Conservation (phyloP, 495 filamentous ascomycete genomes). For the Penicillium daleae region DNA sequence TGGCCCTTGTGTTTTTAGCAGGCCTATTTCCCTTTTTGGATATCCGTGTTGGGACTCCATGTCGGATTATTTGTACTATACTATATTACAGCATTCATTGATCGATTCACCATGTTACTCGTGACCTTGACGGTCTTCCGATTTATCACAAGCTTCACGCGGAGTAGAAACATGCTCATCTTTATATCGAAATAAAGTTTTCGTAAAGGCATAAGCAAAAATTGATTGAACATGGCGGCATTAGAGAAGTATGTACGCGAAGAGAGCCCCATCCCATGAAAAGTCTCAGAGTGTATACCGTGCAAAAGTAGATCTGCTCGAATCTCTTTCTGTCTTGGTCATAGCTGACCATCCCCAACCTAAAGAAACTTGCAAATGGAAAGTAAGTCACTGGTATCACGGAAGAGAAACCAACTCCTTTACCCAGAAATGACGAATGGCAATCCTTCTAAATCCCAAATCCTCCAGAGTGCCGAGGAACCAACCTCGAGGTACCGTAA, state of each 20-base stretch:
- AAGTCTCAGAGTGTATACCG: constrained; percentile 22
- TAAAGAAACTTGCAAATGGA: constrained; percentile 25
- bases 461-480: constrained; percentile 12
- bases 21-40: constrained; percentile 13
- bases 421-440: constrained; percentile 27
- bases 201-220: neutral
- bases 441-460: constrained; percentile 21
- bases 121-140: neutral
- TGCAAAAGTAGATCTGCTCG: constrained; percentile 11
- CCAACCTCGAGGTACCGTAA: constrained; percentile 11
- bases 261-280: constrained; percentile 15
- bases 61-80: constrained; percentile 32
- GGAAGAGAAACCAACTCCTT: constrained; percentile 38
- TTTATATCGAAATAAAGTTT: neutral
- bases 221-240: constrained; percentile 15
- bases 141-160: neutral
- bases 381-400: constrained; percentile 37
- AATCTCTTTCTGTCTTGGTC: constrained; percentile 5
- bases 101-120: neutral
- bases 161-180: neutral
- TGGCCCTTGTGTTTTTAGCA: constrained; percentile 1
- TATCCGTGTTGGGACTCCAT: constrained; percentile 25
- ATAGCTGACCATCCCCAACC: constrained; percentile 11
- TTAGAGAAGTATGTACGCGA: constrained; percentile 31
- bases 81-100: constrained; percentile 21